A percentile compares a stretch with the other conserved stretches of the same genome.
These are phyloP conservation scores for Aspergillus viridinutans DNA, from an alignment of 2,329 filamentous ascomycete genomes.

Conservation along the genomic window DNA sequence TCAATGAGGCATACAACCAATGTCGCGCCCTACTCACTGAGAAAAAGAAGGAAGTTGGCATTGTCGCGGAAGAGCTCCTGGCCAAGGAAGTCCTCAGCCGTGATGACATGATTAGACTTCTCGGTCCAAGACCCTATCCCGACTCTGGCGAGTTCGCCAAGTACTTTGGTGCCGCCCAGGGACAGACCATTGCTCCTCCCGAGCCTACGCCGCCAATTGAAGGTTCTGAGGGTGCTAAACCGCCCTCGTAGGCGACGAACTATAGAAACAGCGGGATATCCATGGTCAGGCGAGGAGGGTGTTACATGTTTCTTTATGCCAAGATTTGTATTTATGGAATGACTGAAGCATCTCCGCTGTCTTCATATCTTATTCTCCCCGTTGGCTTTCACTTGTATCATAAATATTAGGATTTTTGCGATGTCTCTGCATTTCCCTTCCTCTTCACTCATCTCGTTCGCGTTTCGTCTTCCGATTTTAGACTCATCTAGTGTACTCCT, in stretches of 20 bases:
- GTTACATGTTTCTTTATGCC: constrained; percentile 1
- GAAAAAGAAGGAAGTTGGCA: constrained; percentile 82
- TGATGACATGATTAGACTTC: constrained; percentile 85
- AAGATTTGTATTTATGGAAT: constrained; percentile 26
- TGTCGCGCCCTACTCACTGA: constrained; percentile 77
- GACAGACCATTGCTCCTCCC: constrained; percentile 52
- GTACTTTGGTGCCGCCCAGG: constrained; percentile 67
- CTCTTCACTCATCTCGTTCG: constrained; percentile 1
- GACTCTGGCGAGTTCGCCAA: constrained; percentile 88
- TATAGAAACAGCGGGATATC: background rate
- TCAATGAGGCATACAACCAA: constrained; percentile 87
- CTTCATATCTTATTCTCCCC: constrained; percentile 19
- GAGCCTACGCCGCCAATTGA: constrained; percentile 35
- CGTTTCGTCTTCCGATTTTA: background rate
- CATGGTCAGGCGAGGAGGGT: background rate
- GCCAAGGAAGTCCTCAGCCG: constrained; percentile 85
- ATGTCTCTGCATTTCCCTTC: constrained; percentile 7
- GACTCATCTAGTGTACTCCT: constrained; percentile 12
- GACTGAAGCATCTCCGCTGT: constrained; percentile 24
- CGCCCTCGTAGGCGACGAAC: constrained; percentile 11
- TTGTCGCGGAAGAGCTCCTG: constrained; percentile 89
- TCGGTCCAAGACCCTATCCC: constrained; percentile 79
- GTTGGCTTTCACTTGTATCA: constrained; percentile 12
- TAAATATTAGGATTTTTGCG: constrained; percentile 24
- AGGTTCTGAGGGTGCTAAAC: constrained; percentile 31